These are phyloP conservation scores for Xylariaceae sp. DNA, from an alignment of 2,329 filamentous ascomycete genomes.

Conservation along the genomic window DNA sequence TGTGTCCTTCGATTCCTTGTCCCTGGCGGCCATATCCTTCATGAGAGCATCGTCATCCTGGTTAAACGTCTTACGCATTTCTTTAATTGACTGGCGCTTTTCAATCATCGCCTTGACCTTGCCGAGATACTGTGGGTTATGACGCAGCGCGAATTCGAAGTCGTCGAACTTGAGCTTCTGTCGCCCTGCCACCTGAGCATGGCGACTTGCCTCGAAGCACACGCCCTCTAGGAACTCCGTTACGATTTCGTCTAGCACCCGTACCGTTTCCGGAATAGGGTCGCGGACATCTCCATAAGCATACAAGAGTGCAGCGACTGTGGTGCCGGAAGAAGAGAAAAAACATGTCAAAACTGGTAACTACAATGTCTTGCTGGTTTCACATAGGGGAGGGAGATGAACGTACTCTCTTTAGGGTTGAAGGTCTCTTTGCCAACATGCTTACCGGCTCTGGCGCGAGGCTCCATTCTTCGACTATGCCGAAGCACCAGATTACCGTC, in stretches of 20 bases:
- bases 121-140: slow-evolving; percentile 79
- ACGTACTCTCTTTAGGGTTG: slow-evolving; percentile 61
- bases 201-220: slow-evolving; percentile 81
- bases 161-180: slow-evolving; percentile 98
- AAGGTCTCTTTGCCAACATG: slow-evolving; percentile 84
- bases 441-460: slow-evolving; percentile 68
- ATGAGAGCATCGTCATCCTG: slow-evolving; percentile 56
- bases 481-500: background rate
- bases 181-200: slow-evolving; percentile 78
- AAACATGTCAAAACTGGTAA: slow-evolving; percentile 12
- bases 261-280: slow-evolving; percentile 77
- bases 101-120: slow-evolving; percentile 84
- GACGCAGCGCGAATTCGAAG: slow-evolving; percentile 87
- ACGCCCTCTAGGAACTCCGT: slow-evolving; percentile 96
- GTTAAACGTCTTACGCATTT: slow-evolving; percentile 70
- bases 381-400: background rate
- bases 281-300: slow-evolving; percentile 73
- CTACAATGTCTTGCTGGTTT: background rate
- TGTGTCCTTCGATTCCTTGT: slow-evolving; percentile 6
- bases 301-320: slow-evolving; percentile 69
- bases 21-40: slow-evolving; percentile 21
- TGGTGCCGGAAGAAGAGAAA: slow-evolving; percentile 11
- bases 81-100: slow-evolving; percentile 81
- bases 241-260: slow-evolving; percentile 87
- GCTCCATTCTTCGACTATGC: slow-evolving; percentile 52